phyloP scores from a whole-genome alignment of 202 grass and related monocot genomes.

The Zizania palustris region DNA sequence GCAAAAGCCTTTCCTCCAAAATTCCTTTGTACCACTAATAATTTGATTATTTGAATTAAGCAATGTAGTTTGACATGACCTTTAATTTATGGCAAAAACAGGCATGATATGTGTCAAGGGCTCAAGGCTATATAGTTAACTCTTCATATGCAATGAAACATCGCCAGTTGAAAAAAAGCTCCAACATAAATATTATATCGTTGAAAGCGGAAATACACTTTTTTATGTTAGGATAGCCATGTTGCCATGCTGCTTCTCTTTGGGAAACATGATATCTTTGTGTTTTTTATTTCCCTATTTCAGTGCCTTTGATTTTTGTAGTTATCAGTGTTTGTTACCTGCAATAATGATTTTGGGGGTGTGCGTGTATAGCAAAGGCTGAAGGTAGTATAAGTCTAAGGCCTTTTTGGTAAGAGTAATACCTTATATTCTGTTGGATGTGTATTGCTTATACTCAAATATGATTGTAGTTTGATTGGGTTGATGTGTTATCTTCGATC shows the following conservation, averaged over 20 bases:
- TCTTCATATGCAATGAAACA: neutral
- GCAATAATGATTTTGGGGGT: too few relatives aligned
- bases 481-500: too few relatives aligned
- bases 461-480: too few relatives aligned
- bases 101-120: neutral
- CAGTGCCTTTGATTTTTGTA: neutral
- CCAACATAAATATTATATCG: neutral
- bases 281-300: neutral
- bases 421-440: too few relatives aligned
- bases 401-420: too few relatives aligned
- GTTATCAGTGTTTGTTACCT: too few relatives aligned
- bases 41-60: neutral
- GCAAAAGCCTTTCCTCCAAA: neutral
- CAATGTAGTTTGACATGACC: neutral
- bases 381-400: too few relatives aligned
- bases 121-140: neutral
- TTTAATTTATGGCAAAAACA: slow-evolving; percentile 3
- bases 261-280: neutral
- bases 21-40: neutral
- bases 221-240: neutral
- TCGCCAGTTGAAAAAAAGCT: neutral
- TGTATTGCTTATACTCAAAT: too few relatives aligned
- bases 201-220: neutral
- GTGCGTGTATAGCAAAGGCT: too few relatives aligned
- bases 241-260: neutral